Evolutionary conservation across 768 basidiomycete genomes (phyloP), one percentile per base, ranked within the genome.

Genomic region (Gelatoporia subvermispora): DNA sequence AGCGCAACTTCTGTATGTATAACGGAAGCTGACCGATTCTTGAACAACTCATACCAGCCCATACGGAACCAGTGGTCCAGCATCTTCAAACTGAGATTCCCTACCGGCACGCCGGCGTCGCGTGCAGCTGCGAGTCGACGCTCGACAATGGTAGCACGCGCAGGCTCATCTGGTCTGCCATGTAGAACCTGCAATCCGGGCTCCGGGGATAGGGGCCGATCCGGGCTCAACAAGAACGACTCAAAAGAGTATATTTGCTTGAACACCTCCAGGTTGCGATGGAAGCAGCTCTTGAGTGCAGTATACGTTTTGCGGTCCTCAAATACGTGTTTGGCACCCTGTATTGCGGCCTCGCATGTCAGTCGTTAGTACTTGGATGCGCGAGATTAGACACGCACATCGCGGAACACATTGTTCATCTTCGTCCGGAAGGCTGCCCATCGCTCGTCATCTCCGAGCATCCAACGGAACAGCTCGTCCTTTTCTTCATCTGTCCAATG

Each of bases 401-500:
- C 87, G 54, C 87, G 77, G 56, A 90, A 75, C 64, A 88, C 87
- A 16, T 84, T 88, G 58, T 90, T 90, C 68, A 88, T 90, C 7
- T 85, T 84, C 3, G 85, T 84, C 23, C 84, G 77, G 42, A 90
- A 79, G 18, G 83, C 69, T 55, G 82, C 85, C 82, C 87, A 90
- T 51, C 88, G 84, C 17, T 87, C 84, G 57, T 89, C 85, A 57
- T 83, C 78, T 16, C 74, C 74, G 80, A 90, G 85, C 41, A 90
- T 77, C 86, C 87, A 90, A 38, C 68, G 77, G 64, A 90, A 90
- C 40, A 90, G 70, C 52, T 77, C 80, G 13, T 84, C 75, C 67
- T 89, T 90, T 60, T 90, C 87, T 8, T 88, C 85, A 62, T 88
- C 88, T 0, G 85, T 85, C 87, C 87, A 90, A 57, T 90, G 87